These are phyloP conservation scores for Dactylis glomerata DNA, from an alignment of 176 grass and related monocot genomes.

Conservation along the genomic window DNA sequence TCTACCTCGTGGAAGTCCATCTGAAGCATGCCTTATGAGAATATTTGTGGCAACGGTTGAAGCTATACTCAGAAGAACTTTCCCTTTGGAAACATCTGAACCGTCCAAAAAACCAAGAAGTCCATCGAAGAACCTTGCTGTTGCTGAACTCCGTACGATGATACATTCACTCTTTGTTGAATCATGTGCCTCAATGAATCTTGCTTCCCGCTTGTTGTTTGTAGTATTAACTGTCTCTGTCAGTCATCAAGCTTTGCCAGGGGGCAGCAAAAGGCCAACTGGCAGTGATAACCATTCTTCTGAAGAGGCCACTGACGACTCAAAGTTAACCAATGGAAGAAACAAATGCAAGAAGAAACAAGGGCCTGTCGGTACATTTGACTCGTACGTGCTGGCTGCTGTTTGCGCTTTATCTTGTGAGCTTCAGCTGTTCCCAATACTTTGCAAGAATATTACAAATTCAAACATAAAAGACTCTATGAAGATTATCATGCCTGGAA, in stretches of 20 bases:
- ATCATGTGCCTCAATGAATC: constrained; percentile 93
- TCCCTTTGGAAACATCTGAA: constrained; percentile 61
- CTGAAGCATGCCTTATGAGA: constrained; percentile 97
- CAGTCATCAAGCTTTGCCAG: constrained; percentile 92
- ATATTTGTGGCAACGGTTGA: constrained; percentile 99
- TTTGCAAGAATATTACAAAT: constrained; percentile 64
- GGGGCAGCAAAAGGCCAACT: constrained; percentile 94
- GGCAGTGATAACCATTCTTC: constrained; percentile 65
- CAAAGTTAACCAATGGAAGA: constrained; percentile 62
- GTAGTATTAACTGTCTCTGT: constrained; percentile 89
- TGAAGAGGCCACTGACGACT: constrained; percentile 54
- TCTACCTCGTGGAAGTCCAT: constrained; percentile 93
- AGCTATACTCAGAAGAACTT: constrained; percentile 94
- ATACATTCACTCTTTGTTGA: constrained; percentile 96
- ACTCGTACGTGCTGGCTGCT: constrained; percentile 94
- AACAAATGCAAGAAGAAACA: constrained; percentile 72
- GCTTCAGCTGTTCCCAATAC: constrained; percentile 84
- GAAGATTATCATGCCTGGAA: constrained; percentile 58
- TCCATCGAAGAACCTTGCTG: constrained; percentile 78
- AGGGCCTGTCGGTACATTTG: constrained; percentile 95
- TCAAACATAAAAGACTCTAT: constrained; percentile 53
- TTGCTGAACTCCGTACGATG: constrained; percentile 96
- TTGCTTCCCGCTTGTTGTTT: constrained; percentile 89
- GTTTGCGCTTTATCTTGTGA: constrained; percentile 94
- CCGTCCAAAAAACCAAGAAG: constrained; percentile 62